phyloP scores from a whole-genome alignment of 179 eudicot genomes.

The Sideroxylon spinosum region DNA sequence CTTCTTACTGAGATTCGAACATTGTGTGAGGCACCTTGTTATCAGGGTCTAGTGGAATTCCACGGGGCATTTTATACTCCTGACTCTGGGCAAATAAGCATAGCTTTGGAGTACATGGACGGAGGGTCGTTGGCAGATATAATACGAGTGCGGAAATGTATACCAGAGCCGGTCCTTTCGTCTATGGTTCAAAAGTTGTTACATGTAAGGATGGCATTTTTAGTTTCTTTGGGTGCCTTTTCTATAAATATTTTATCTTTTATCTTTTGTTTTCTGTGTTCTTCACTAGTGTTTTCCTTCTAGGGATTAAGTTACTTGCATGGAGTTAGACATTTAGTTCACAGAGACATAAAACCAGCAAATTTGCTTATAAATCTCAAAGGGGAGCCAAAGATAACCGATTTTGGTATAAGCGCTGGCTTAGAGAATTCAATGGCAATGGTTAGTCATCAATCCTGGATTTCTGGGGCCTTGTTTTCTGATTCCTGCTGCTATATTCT shows the following conservation, averaged over 20 bases:
- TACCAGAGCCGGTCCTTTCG: constrained; percentile 89
- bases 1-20: constrained; percentile 86
- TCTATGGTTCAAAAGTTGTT: constrained; percentile 70
- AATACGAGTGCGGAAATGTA: constrained; percentile 44
- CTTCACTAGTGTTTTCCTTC: constrained; percentile 16
- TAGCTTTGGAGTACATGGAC: constrained; percentile 96
- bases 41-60: constrained; percentile 86
- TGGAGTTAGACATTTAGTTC: constrained; percentile 81
- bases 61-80: constrained; percentile 96
- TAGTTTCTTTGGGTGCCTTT: not conserved
- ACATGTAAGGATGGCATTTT: constrained; percentile 35
- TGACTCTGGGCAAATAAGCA: constrained; percentile 94
- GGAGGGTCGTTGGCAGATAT: constrained; percentile 96
- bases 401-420: constrained; percentile 98
- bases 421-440: constrained; percentile 95
- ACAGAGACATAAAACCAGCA: constrained; percentile 98
- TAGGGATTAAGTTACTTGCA: constrained; percentile 87
- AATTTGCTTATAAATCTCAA: constrained; percentile 91
- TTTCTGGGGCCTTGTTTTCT: not conserved
- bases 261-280: constrained; percentile 19
- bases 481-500: not conserved
- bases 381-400: constrained; percentile 97
- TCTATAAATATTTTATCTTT: not conserved
- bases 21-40: constrained; percentile 88
- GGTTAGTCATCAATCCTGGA: constrained; percentile 40